A percentile compares a stretch with the other conserved stretches of the same genome.
Evolutionary conservation across 164 flowering plant genomes (phyloP).

Genomic region (Santalum album): DNA sequence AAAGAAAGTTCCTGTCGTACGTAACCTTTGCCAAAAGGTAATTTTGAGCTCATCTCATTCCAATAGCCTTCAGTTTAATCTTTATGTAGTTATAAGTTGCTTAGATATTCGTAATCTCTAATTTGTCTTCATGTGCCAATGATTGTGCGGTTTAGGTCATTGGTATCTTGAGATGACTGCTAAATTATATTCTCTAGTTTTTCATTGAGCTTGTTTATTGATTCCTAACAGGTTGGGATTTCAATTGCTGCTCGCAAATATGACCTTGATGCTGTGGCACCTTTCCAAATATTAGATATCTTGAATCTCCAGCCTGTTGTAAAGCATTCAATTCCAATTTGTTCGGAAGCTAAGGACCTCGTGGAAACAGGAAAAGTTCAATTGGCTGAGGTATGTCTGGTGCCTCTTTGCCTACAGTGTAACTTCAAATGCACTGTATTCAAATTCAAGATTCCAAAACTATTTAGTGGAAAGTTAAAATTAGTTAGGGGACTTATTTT

Average conservation of each 20-base stretch:
- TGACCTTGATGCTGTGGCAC: constrained; percentile 54
- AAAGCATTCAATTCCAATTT: constrained; percentile 88
- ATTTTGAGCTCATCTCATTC: constrained; percentile 2
- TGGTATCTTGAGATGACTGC: too few relatives aligned
- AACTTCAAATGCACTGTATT: neutral
- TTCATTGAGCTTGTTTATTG: too few relatives aligned
- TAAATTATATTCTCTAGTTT: too few relatives aligned
- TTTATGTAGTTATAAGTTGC: too few relatives aligned
- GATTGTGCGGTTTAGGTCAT: too few relatives aligned
- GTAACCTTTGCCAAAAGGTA: constrained; percentile 95
- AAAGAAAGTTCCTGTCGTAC: constrained; percentile 70
- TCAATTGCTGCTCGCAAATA: constrained; percentile 73
- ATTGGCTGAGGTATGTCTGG: constrained; percentile 70
- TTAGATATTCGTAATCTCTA: too few relatives aligned
- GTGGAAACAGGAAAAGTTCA: constrained; percentile 88
- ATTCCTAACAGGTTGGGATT: constrained; percentile 61
- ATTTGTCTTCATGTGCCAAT: too few relatives aligned
- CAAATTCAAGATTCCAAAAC: neutral
- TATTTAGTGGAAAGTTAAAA: neutral
- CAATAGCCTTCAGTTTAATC: neutral
- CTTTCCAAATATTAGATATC: constrained; percentile 76
- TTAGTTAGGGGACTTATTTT: neutral
- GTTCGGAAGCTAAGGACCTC: constrained; percentile 89
- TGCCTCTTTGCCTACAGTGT: neutral
- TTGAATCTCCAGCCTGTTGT: constrained; percentile 84